Conservation (phyloP, 2,329 filamentous ascomycete species). For the Diaporthe citri region DNA sequence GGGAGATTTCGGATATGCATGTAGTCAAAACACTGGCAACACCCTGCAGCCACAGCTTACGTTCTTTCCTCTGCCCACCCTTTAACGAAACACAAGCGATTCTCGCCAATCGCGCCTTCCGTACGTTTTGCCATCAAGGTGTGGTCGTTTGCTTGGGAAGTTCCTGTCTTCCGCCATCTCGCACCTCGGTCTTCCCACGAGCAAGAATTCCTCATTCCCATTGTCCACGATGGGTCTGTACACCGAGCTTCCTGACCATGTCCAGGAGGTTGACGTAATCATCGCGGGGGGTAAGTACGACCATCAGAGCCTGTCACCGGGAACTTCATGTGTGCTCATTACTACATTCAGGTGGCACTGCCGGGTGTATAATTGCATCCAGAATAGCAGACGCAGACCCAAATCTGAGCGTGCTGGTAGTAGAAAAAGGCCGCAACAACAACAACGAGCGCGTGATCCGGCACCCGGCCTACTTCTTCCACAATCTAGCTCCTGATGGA, state of each 20-base stretch:
- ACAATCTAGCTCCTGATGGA: slow-evolving; percentile 62
- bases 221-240: slow-evolving; percentile 28
- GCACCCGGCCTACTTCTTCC: slow-evolving; percentile 63
- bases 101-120: not conserved
- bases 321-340: not conserved
- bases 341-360: slow-evolving; percentile 54
- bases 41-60: not conserved
- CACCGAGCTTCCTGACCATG: slow-evolving; percentile 44
- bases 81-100: not conserved
- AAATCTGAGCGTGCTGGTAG: slow-evolving; percentile 61
- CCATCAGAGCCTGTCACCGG: not conserved
- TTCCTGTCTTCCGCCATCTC: not conserved
- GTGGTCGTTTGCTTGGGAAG: not conserved
- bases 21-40: not conserved
- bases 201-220: not conserved
- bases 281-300: slow-evolving; percentile 58
- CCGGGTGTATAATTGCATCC: slow-evolving; percentile 62
- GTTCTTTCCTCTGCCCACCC: not conserved
- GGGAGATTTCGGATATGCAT: not conserved
- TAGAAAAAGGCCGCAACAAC: slow-evolving; percentile 67
- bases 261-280: slow-evolving; percentile 63
- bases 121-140: not conserved
- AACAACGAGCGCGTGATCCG: slow-evolving; percentile 59
- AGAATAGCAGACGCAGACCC: slow-evolving; percentile 64
- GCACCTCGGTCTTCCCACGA: not conserved